A percentile compares a stretch with the other conserved stretches of the same genome.
Evolutionary conservation across 306 rosid genomes (phyloP).

Genomic region (Citrullus amarus): DNA sequence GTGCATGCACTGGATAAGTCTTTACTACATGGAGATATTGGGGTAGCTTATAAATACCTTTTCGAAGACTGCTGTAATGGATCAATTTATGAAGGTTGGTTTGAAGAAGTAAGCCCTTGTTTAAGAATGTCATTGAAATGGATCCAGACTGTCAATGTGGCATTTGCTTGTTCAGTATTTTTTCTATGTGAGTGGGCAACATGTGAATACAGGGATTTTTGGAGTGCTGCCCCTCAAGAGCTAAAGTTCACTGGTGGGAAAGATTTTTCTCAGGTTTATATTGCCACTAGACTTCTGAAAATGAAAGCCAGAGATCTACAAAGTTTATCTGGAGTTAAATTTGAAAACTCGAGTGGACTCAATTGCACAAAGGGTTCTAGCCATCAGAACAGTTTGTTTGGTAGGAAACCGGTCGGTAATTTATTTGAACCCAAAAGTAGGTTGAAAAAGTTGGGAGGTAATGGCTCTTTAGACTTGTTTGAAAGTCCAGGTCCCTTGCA

Average conservation of each 20-base stretch:
- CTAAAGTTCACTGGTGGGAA: slow-evolving; percentile 66
- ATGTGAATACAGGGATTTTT: slow-evolving; percentile 81
- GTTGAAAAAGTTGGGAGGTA: slow-evolving; percentile 21
- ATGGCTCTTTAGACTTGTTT: slow-evolving; percentile 28
- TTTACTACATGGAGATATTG: slow-evolving; percentile 61
- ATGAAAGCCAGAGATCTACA: slow-evolving; percentile 49
- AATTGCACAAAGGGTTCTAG: slow-evolving; percentile 22
- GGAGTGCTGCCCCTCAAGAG: slow-evolving; percentile 41
- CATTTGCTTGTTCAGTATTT: slow-evolving; percentile 66
- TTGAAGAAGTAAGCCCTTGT: slow-evolving; percentile 65
- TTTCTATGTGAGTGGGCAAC: slow-evolving; percentile 97
- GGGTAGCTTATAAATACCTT: slow-evolving; percentile 46
- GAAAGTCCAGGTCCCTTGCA: slow-evolving; percentile 94
- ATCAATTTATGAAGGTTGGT: slow-evolving; percentile 50
- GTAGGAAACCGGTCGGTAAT: slow-evolving; percentile 18
- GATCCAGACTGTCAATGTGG: slow-evolving; percentile 48
- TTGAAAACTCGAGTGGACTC: slow-evolving; percentile 19
- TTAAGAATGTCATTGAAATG: slow-evolving; percentile 77
- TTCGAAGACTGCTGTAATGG: slow-evolving; percentile 74
- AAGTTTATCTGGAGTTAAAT: slow-evolving; percentile 25
- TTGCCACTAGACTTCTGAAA: slow-evolving; percentile 67
- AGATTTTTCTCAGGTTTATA: slow-evolving; percentile 69
- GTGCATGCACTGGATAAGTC: slow-evolving; percentile 68
- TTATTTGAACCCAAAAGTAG: slow-evolving; percentile 23
- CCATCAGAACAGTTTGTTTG: slow-evolving; percentile 27